Conservation (phyloP, 2,329 filamentous ascomycete genomes). For the Rhexocercosporidium sp. region DNA sequence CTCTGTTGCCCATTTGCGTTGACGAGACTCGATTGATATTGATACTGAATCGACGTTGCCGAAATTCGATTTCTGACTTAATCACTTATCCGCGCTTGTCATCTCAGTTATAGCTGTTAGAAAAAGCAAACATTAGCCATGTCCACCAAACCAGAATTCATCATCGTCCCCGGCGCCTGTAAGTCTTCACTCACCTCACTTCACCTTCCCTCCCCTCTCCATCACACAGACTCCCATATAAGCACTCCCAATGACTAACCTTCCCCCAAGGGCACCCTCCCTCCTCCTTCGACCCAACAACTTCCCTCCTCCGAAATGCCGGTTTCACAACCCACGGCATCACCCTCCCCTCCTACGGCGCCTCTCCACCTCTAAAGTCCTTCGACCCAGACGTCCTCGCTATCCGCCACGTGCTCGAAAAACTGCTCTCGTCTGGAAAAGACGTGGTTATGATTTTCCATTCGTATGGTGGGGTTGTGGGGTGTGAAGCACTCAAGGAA, state of each 20-base stretch:
- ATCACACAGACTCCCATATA: too few species aligned
- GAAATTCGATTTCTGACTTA: too few species aligned
- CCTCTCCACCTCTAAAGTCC: conserved; percentile 25
- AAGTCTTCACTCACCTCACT: conserved; percentile 3
- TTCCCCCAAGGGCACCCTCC: conserved; percentile 11
- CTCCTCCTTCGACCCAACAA: conserved; percentile 31
- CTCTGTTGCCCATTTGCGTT: too few species aligned
- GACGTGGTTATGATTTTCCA: conserved; percentile 48
- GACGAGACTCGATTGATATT: too few species aligned
- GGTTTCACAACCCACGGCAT: conserved; percentile 33
- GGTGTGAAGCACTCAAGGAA: conserved; percentile 44
- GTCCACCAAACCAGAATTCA: conserved; percentile 33
- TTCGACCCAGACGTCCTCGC: conserved; percentile 45
- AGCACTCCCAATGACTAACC: not conserved
- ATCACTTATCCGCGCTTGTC: not conserved
- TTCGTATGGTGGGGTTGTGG: conserved; percentile 47
- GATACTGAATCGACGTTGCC: too few species aligned
- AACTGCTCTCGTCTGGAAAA: conserved; percentile 45
- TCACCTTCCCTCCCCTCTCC: not conserved
- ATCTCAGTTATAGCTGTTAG: not conserved
- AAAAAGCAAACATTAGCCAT: conserved; percentile 4
- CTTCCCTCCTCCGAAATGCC: conserved; percentile 24
- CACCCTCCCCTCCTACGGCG: conserved; percentile 28
- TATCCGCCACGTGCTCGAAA: conserved; percentile 42
- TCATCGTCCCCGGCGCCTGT: conserved; percentile 38